Conservation (phyloP, 1,284 basidiomycete species). For the Inonotus obliquus region DNA sequence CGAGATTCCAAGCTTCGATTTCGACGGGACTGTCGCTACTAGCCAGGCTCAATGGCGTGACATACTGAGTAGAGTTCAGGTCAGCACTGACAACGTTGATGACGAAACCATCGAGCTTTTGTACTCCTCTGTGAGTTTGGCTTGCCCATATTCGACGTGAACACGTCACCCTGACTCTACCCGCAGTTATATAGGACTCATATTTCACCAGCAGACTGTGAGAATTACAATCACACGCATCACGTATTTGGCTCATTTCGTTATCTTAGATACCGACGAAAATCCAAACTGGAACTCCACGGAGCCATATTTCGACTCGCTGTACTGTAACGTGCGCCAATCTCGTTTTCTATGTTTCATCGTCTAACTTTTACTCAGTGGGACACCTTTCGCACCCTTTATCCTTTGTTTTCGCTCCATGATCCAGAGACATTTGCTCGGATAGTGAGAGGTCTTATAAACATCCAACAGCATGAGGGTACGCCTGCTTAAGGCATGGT, state of each 20-base stretch:
- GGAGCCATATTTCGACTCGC: slow-evolving; percentile 63
- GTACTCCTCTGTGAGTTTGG: slow-evolving; percentile 48
- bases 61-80: slow-evolving; percentile 47
- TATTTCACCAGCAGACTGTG: slow-evolving; percentile 63
- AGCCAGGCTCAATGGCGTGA: slow-evolving; percentile 52
- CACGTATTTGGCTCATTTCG: neutral
- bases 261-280: slow-evolving; percentile 53
- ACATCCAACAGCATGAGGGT: slow-evolving; percentile 66
- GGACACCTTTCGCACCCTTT: slow-evolving; percentile 61
- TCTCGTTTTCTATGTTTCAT: neutral
- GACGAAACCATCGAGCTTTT: slow-evolving; percentile 48
- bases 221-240: slow-evolving; percentile 20
- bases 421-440: slow-evolving; percentile 51
- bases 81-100: slow-evolving; percentile 45
- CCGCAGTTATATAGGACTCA: slow-evolving; percentile 56
- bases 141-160: neutral
- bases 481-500: slow-evolving; percentile 6
- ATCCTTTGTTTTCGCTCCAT: slow-evolving; percentile 55
- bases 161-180: neutral
- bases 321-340: slow-evolving; percentile 57
- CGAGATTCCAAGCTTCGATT: slow-evolving; percentile 58
- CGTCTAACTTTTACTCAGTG: slow-evolving; percentile 34
- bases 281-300: slow-evolving; percentile 62
- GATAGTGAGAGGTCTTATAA: slow-evolving; percentile 58
- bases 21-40: slow-evolving; percentile 40